A percentile compares a stretch with the other conserved stretches of the same genome.
phyloP scores from a whole-genome alignment of 2,329 filamentous ascomycete species.

The Fusarium bactridioides region DNA sequence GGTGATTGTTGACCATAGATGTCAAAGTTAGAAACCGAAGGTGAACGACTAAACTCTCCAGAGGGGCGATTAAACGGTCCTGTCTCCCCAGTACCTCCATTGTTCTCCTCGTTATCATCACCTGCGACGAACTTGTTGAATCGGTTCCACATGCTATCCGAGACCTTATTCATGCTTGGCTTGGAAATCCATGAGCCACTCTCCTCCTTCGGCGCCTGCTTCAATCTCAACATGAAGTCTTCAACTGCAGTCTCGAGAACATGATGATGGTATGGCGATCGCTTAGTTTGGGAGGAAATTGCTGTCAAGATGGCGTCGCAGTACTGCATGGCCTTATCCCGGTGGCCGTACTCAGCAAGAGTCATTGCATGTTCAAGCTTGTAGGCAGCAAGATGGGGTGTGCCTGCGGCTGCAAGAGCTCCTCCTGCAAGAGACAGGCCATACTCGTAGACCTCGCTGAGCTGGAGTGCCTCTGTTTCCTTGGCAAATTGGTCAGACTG shows the following conservation, averaged over 20 bases:
- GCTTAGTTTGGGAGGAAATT: slow-evolving; percentile 81
- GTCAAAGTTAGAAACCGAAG: slow-evolving; percentile 76
- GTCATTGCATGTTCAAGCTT: slow-evolving; percentile 88
- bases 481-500: slow-evolving; percentile 76
- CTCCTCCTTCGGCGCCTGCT: slow-evolving; percentile 83
- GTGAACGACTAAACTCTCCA: slow-evolving; percentile 76
- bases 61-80: slow-evolving; percentile 86
- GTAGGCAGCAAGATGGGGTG: slow-evolving; percentile 88
- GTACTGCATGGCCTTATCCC: slow-evolving; percentile 86
- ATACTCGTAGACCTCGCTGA: slow-evolving; percentile 97
- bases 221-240: slow-evolving; percentile 83
- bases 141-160: slow-evolving; percentile 85
- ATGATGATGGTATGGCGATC: slow-evolving; percentile 86
- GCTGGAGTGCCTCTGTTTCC: slow-evolving; percentile 84
- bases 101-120: slow-evolving; percentile 84
- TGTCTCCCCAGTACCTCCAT: slow-evolving; percentile 68
- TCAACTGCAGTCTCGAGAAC: slow-evolving; percentile 79
- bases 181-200: slow-evolving; percentile 91
- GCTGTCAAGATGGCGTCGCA: slow-evolving; percentile 83
- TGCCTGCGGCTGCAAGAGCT: slow-evolving; percentile 59
- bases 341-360: slow-evolving; percentile 83
- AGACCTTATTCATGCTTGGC: slow-evolving; percentile 95
- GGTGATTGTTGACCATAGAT: slow-evolving; percentile 68
- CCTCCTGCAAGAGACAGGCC: slow-evolving; percentile 75
- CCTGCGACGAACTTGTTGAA: slow-evolving; percentile 98